Conservation (phyloP, 192 early-diverging fungal species). For the Geranomyces variabilis region DNA sequence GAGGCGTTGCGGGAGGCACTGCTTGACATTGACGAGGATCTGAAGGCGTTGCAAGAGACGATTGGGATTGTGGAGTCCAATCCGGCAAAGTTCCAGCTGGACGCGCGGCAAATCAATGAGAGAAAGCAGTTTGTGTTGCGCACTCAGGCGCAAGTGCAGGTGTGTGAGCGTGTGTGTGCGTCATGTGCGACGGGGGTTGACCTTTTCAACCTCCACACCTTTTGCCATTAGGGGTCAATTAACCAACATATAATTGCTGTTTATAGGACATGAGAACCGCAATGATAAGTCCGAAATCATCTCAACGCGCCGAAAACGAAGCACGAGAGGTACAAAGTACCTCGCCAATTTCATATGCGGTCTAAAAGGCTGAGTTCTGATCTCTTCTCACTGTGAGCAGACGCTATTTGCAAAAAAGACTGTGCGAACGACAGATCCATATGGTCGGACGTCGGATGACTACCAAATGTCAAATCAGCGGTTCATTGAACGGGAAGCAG, state of each 20-base stretch:
- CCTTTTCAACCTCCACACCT: too few species aligned
- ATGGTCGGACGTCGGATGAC: slow-evolving; percentile 32
- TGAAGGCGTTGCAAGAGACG: slow-evolving; percentile 50
- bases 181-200: too few species aligned
- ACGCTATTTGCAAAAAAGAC: slow-evolving; percentile 7
- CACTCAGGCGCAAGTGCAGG: slow-evolving; percentile 29
- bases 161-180: background rate
- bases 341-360: too few species aligned
- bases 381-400: background rate
- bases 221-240: too few species aligned
- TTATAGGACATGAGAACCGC: slow-evolving; percentile 35
- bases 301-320: slow-evolving; percentile 20
- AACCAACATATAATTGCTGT: background rate
- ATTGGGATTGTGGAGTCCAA: slow-evolving; percentile 49
- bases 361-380: too few species aligned
- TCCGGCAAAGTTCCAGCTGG: slow-evolving; percentile 48
- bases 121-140: slow-evolving; percentile 46
- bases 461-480: slow-evolving; percentile 34
- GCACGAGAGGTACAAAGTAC: slow-evolving; percentile 33
- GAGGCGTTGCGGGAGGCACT: slow-evolving; percentile 30
- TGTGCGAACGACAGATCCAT: slow-evolving; percentile 10
- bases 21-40: slow-evolving; percentile 43
- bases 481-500: slow-evolving; percentile 49
- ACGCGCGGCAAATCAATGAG: slow-evolving; percentile 37
- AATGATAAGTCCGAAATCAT: slow-evolving; percentile 21